A percentile compares a stretch with the other conserved stretches of the same genome.
phyloP scores from a whole-genome alignment of 2,329 filamentous ascomycete genomes.

The Ophiosphaerella korrae region DNA sequence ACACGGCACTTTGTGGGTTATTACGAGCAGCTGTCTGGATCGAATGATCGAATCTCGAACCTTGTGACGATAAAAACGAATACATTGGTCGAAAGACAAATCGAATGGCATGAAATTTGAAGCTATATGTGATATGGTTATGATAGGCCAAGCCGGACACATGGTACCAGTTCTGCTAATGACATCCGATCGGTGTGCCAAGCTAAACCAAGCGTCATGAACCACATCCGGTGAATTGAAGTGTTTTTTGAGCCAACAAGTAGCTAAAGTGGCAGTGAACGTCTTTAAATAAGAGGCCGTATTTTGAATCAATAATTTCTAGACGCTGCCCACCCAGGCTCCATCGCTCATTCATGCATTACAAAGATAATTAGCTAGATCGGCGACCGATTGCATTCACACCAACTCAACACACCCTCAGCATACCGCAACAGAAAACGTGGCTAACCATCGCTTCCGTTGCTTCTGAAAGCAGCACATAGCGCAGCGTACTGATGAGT shows the following conservation, averaged over 20 bases:
- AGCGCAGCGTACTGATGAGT: conserved; percentile 96
- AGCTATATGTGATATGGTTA: neutral
- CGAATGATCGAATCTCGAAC: conserved; percentile 33
- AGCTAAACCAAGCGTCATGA: too few species aligned
- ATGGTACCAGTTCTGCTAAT: neutral
- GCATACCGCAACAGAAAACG: conserved; percentile 12
- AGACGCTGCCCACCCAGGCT: conserved; percentile 7
- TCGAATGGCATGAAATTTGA: neutral
- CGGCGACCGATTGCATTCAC: neutral
- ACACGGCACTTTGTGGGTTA: conserved; percentile 30
- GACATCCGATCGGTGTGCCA: neutral
- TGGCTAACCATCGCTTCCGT: conserved; percentile 78
- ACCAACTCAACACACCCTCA: neutral
- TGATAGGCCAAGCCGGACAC: neutral
- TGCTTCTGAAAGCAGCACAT: conserved; percentile 94
- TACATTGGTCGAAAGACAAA: conserved; percentile 45
- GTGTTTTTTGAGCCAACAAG: too few species aligned
- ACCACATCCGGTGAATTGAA: too few species aligned
- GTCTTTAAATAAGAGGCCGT: neutral
- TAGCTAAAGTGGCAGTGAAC: neutral
- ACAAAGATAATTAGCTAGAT: conserved; percentile 1
- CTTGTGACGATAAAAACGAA: conserved; percentile 50
- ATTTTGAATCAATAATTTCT: too few species aligned
- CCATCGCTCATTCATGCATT: conserved; percentile 19
- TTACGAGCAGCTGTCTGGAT: conserved; percentile 30